Evolutionary conservation across 768 basidiomycete species (phyloP), one percentile per base, ranked within the genome.

Genomic region (Termitomyces sp.): DNA sequence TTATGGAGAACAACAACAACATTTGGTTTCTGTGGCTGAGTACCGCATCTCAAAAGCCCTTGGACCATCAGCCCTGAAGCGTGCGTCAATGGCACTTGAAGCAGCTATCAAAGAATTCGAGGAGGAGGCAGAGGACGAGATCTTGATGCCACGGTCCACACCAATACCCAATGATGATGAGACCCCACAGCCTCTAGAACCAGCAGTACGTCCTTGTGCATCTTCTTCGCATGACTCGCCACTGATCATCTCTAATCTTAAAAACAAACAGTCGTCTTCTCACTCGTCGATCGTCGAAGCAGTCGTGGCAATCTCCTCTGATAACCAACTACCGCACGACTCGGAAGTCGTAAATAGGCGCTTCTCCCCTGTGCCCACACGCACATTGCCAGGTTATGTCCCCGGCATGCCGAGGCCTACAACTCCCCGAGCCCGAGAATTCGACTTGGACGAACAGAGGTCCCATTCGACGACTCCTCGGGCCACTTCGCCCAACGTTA

Each of bases 341-440:
- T 68, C 75, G 37, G 80, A 81, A 21, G 41, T 62, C 32, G 52
- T 44, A 44, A 73, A 75, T 46, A 78, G 73, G 40, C 79, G 76
- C n/a, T 68, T 80, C 47, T 86, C 84, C 2, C 86, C 87, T 42
- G 73, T 84, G 22, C 84, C 85, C 26, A 74, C 82, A 45, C 80
- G 81, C 43, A 81, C 74, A 3, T 65, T 90, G 21, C 90, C 91
- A 53, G 91, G 91, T 14, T 93, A 93, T 69, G 84, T 91, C 54
- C 91, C 91, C 22, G 91, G 91, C 11, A 93, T 93, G 91, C 88
- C 88, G 21, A 76, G 91, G 41, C 91, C 91, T 17, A 91, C 93
- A 87, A 93, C 91, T 6, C 91, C 91, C n/a, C 85, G 83, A 54
- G 87, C 91, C n/a, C 85, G 83, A 54, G 87, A 90, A 59, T 72